These are phyloP conservation scores for Blastobotrys raffinosifermentans DNA, from an alignment of 1,139 yeast species.

Conservation along the genomic window DNA sequence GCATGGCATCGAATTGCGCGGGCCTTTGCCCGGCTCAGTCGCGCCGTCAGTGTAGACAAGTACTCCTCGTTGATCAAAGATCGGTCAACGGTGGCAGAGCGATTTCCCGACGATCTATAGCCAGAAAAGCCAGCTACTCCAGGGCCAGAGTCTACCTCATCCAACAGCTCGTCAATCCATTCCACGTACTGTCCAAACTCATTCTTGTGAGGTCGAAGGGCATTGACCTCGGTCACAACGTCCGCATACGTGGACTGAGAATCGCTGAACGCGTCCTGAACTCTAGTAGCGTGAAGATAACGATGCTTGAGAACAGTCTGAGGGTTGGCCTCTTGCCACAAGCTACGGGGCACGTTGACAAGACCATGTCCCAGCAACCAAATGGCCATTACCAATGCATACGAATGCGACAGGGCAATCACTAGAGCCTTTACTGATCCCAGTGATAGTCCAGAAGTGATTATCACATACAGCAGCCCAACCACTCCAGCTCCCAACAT, in stretches of 20 bases:
- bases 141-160: constrained; percentile 24
- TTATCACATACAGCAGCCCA: constrained; percentile 55
- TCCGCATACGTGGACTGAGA: constrained; percentile 59
- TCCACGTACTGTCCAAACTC: constrained; percentile 32
- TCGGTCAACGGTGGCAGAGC: constrained; percentile 21
- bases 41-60: constrained; percentile 22
- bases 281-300: constrained; percentile 51
- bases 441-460: constrained; percentile 56
- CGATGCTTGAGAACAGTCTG: constrained; percentile 36
- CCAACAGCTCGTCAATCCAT: constrained; percentile 36
- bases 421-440: constrained; percentile 56
- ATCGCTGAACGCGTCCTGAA: constrained; percentile 61
- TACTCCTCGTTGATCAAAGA: constrained; percentile 26
- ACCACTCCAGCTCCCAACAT: constrained; percentile 48
- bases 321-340: constrained; percentile 48
- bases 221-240: constrained; percentile 55
- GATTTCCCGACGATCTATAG: constrained; percentile 9
- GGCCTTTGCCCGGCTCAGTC: constrained; percentile 24
- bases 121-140: constrained; percentile 9
- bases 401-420: constrained; percentile 75
- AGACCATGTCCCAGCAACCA: constrained; percentile 87
- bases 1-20: constrained; percentile 33
- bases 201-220: constrained; percentile 37
- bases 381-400: constrained; percentile 65
- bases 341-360: constrained; percentile 56